These are phyloP conservation scores for Diplosphaera chodatii DNA, from an alignment of 139 green algal genomes.

Conservation along the genomic window DNA sequence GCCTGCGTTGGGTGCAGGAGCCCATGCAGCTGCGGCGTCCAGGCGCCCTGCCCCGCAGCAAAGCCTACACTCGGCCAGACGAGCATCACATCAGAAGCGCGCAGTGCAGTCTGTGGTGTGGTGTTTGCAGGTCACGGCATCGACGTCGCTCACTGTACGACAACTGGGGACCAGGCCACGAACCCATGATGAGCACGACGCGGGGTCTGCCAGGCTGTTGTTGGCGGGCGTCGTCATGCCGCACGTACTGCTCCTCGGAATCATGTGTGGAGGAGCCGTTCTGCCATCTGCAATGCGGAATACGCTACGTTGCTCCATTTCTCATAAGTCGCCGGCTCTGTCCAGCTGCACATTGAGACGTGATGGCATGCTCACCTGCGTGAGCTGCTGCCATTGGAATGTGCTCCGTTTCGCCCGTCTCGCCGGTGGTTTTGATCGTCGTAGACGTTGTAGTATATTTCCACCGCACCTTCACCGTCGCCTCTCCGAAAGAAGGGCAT, in stretches of 20 bases:
- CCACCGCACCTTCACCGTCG: not conserved
- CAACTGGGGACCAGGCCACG: no score
- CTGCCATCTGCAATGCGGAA: no score
- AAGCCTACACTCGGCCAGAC: no score
- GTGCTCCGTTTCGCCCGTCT: not conserved
- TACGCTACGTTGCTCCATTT: no score
- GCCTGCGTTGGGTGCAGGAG: conserved; percentile 3
- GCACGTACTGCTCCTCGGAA: not conserved
- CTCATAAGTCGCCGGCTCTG: no score
- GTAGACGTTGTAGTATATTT: conserved; percentile 21
- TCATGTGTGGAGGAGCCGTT: not conserved
- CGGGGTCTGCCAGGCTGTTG: not conserved
- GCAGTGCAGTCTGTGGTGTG: no score
- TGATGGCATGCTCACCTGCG: not conserved
- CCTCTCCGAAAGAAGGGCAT: conserved; percentile 10
- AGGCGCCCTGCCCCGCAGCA: conserved; percentile 11
- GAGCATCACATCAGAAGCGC: no score
- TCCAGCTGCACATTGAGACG: no score
- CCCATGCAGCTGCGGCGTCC: conserved; percentile 21
- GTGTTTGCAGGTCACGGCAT: no score
- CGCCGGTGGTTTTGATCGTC: not conserved
- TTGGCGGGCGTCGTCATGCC: not conserved
- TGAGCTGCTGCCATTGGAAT: not conserved
- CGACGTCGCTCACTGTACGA: no score
- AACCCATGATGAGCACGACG: conserved; percentile 25